Evolutionary conservation across 1,284 basidiomycete genomes (phyloP).

Genomic region (Rhodofomes roseus): DNA sequence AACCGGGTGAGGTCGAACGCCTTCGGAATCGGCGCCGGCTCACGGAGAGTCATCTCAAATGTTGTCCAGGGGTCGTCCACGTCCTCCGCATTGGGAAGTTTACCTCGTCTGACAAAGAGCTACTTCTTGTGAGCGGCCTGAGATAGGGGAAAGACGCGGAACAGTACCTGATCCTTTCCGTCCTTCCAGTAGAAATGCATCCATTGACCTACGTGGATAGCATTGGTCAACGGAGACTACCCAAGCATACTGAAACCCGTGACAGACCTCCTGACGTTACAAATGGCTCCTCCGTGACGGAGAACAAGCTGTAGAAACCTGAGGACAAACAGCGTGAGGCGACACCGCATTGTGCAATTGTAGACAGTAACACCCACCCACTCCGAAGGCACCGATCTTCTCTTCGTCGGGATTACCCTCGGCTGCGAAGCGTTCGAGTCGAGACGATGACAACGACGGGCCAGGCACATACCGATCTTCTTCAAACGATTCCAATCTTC

Average conservation of each 20-base stretch:
- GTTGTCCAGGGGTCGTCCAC: constrained; percentile 70
- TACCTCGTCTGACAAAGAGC: constrained; percentile 77
- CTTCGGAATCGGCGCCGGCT: constrained; percentile 78
- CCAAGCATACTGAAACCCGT: no score
- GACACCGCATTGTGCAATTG: neutral
- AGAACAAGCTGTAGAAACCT: constrained; percentile 82
- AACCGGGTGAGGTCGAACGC: constrained; percentile 89
- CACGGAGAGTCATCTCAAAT: constrained; percentile 88
- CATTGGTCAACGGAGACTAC: no score
- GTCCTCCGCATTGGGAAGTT: constrained; percentile 42
- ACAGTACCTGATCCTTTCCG: constrained; percentile 72
- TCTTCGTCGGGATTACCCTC: constrained; percentile 83
- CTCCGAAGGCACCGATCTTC: constrained; percentile 86
- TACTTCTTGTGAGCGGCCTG: no score
- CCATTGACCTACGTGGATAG: constrained; percentile 81
- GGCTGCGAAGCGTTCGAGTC: constrained; percentile 38
- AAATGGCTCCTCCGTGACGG: constrained; percentile 89
- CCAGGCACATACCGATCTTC: constrained; percentile 68
- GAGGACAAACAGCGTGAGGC: neutral
- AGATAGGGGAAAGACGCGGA: neutral
- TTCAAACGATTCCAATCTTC: constrained; percentile 88
- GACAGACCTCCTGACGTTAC: constrained; percentile 77
- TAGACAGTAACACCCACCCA: constrained; percentile 45
- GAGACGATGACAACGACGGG: constrained; percentile 1
- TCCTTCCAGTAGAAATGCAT: constrained; percentile 99